Conservation (phyloP, 257 asterid genomes). For the Henckelia pumila region DNA sequence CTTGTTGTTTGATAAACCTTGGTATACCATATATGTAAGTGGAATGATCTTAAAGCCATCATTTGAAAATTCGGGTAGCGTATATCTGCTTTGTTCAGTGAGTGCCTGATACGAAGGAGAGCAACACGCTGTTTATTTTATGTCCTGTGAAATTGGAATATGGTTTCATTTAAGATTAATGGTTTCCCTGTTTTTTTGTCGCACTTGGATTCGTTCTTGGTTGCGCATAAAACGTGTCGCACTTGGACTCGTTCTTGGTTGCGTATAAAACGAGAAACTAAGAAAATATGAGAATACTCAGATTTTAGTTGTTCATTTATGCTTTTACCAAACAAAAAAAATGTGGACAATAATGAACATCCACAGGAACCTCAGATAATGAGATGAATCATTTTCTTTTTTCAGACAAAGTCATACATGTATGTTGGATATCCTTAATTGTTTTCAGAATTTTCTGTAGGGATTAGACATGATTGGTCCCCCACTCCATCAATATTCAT, state of each 20-base stretch:
- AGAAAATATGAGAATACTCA: too few species aligned
- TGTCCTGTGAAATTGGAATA: too few species aligned
- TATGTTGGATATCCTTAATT: background rate
- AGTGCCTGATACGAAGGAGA: background rate
- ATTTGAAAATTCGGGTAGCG: background rate
- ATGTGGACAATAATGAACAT: background rate
- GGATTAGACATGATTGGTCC: background rate
- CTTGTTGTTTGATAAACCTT: conserved; percentile 1
- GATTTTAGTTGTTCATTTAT: too few species aligned
- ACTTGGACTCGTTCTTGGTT: too few species aligned
- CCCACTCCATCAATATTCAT: background rate
- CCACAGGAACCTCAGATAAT: background rate
- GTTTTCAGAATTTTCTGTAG: background rate
- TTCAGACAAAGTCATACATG: background rate
- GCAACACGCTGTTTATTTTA: background rate
- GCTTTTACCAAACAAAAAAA: too few species aligned
- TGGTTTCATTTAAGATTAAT: too few species aligned
- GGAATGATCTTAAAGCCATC: background rate
- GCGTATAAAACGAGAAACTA: too few species aligned
- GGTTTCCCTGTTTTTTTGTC: too few species aligned
- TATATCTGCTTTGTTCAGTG: background rate
- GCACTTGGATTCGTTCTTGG: too few species aligned
- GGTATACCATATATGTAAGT: conserved; percentile 10
- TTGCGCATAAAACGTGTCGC: too few species aligned
- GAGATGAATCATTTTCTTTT: background rate